Conservation (phyloP, 495 filamentous ascomycete genomes). For the Tuber borchii region DNA sequence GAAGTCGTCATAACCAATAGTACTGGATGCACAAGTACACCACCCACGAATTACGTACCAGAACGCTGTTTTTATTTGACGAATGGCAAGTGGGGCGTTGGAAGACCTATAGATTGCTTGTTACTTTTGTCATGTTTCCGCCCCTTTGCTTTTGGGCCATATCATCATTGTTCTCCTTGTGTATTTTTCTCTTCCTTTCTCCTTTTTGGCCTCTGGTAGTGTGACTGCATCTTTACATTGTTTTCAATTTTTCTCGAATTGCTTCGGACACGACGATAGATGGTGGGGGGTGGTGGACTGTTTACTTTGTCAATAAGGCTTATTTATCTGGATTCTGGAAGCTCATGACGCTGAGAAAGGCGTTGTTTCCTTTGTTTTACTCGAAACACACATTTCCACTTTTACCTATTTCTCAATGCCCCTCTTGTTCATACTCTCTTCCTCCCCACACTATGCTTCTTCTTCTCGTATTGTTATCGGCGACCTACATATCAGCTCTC, state of each 20-base stretch:
- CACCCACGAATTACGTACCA: constrained; percentile 10
- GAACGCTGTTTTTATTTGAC: constrained; percentile 10
- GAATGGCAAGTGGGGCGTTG: neutral
- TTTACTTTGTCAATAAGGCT: neutral
- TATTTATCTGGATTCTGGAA: neutral
- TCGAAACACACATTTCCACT: neutral
- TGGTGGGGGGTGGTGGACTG: neutral
- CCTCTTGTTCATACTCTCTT: constrained; percentile 4
- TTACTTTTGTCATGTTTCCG: neutral
- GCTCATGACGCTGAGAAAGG: neutral
- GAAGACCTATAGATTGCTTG: constrained; percentile 13
- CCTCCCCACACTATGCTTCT: neutral
- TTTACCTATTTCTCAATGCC: neutral
- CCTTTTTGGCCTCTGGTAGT: constrained; percentile 14
- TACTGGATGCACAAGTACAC: constrained; percentile 9
- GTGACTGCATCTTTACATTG: constrained; percentile 1
- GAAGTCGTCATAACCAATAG: constrained; percentile 31
- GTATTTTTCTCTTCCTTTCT: constrained; percentile 17
- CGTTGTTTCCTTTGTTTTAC: neutral
- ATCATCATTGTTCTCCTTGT: constrained; percentile 12
- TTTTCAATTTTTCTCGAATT: neutral
- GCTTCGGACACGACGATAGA: neutral
- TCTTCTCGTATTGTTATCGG: neutral
- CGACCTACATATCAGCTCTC: neutral
- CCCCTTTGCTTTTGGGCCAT: constrained; percentile 13